Evolutionary conservation across 1,284 basidiomycete species (phyloP).

Genomic region (Bjerkandera adusta): DNA sequence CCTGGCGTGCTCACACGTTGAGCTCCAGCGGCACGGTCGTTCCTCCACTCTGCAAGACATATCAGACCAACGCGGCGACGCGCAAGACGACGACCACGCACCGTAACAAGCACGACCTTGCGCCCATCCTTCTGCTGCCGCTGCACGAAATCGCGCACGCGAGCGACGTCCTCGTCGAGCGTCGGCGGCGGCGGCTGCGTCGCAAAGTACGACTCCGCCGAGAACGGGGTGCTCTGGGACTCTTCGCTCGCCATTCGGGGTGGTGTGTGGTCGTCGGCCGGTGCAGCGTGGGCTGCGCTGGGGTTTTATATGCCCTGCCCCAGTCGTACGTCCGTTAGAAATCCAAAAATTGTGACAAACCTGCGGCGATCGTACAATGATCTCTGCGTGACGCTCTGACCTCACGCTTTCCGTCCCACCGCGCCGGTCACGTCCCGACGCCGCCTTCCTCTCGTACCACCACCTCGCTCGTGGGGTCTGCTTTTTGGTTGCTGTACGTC

Average conservation of each 20-base stretch:
- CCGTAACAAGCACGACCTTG: slow-evolving; percentile 91
- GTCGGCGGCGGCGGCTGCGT: slow-evolving; percentile 75
- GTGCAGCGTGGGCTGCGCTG: too few species aligned
- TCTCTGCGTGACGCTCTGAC: too few species aligned
- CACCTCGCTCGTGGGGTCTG: too few species aligned
- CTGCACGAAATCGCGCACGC: slow-evolving; percentile 71
- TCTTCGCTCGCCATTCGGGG: slow-evolving; percentile 10
- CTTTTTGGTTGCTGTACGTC: too few species aligned
- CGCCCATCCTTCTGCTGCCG: slow-evolving; percentile 61
- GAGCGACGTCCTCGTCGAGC: slow-evolving; percentile 64
- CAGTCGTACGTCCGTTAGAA: too few species aligned
- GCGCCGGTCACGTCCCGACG: too few species aligned
- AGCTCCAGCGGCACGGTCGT: slow-evolving; percentile 95
- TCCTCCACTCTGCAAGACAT: slow-evolving; percentile 75
- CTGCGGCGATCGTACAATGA: too few species aligned
- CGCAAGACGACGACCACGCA: slow-evolving; percentile 40
- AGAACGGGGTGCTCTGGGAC: slow-evolving; percentile 44
- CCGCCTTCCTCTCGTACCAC: too few species aligned
- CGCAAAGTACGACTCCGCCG: slow-evolving; percentile 84
- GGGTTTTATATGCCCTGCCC: not conserved
- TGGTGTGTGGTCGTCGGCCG: not conserved
- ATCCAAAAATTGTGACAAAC: too few species aligned
- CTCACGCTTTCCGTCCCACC: too few species aligned
- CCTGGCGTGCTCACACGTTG: slow-evolving; percentile 91
- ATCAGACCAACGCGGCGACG: slow-evolving; percentile 11